A percentile compares a stretch with the other conserved stretches of the same genome.
Evolutionary conservation across 345 rosid genomes (phyloP).

Genomic region (Aquilaria yunnanensis): DNA sequence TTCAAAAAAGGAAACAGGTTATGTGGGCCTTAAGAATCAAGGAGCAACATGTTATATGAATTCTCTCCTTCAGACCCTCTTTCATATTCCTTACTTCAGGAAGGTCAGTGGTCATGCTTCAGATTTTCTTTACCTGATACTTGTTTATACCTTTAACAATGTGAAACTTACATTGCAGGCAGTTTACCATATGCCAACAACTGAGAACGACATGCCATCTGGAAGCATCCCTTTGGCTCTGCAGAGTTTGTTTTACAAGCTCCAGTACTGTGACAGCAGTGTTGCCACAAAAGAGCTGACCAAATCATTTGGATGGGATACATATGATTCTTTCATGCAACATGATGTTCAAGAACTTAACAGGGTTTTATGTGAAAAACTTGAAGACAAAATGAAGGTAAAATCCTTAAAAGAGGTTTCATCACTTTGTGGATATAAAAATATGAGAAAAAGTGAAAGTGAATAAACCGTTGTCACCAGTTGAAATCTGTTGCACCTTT

Average conservation of each 20-base stretch:
- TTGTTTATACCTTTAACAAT: constrained; percentile 9
- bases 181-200: constrained; percentile 98
- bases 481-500: background rate
- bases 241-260: constrained; percentile 97
- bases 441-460: background rate
- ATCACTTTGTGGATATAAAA: background rate
- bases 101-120: constrained; percentile 44
- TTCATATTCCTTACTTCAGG: constrained; percentile 93
- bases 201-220: constrained; percentile 86
- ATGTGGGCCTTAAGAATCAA: constrained; percentile 97
- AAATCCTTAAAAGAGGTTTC: background rate
- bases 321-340: constrained; percentile 96
- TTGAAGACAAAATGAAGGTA: constrained; percentile 98
- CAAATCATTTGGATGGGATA: constrained; percentile 97
- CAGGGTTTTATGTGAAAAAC: constrained; percentile 90
- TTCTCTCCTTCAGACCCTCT: constrained; percentile 87
- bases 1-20: constrained; percentile 96
- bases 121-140: constrained; percentile 8
- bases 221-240: constrained; percentile 95
- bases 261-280: constrained; percentile 86
- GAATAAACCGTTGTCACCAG: background rate
- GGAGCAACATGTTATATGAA: constrained; percentile 99
- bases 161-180: constrained; percentile 45
- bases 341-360: constrained; percentile 99
- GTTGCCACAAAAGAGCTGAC: constrained; percentile 96